Conservation (phyloP, 352 stramenopile genomes). For the Phytopythium delawarense region DNA sequence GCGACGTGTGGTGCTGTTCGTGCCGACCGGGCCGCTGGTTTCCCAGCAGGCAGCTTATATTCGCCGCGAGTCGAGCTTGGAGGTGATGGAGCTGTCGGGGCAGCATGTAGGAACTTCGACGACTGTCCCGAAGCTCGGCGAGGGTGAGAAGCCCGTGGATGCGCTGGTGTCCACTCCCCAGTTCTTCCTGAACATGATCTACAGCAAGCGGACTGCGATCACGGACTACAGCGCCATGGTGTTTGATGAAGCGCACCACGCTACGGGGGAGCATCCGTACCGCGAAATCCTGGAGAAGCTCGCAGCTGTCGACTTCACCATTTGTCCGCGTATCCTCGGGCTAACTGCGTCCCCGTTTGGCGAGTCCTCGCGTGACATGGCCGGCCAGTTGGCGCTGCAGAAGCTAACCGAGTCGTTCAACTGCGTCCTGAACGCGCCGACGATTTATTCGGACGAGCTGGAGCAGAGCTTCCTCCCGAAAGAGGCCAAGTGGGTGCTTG, state of each 20-base stretch:
- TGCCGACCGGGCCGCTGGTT: constrained; percentile 70
- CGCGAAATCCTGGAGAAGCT: constrained; percentile 48
- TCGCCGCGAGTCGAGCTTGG: constrained; percentile 56
- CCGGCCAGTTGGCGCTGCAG: constrained; percentile 26
- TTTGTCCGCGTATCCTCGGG: constrained; percentile 48
- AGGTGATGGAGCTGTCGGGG: constrained; percentile 49
- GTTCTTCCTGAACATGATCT: constrained; percentile 67
- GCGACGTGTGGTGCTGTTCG: constrained; percentile 59
- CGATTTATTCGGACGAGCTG: constrained; percentile 39
- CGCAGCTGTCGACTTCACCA: constrained; percentile 13
- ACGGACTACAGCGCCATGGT: constrained; percentile 68
- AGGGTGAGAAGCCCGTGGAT: constrained; percentile 22
- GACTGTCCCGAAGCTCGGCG: constrained; percentile 11
- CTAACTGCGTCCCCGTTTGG: constrained; percentile 76
- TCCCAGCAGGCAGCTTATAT: constrained; percentile 71
- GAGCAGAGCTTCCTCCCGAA: constrained; percentile 49
- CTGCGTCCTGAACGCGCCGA: constrained; percentile 57
- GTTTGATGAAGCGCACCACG: constrained; percentile 81
- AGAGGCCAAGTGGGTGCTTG: constrained; percentile 51
- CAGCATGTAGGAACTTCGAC: constrained; percentile 27
- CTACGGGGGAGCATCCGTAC: constrained; percentile 59
- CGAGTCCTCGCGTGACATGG: constrained; percentile 32
- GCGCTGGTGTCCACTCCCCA: constrained; percentile 62
- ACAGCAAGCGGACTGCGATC: constrained; percentile 24
- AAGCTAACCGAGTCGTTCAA: constrained; percentile 46